Percentiles rank a stretch among this genome's conserved stretches.
These are phyloP conservation scores for Lactuca saligna DNA, from an alignment of 129 eudicot species.

Conservation along the genomic window DNA sequence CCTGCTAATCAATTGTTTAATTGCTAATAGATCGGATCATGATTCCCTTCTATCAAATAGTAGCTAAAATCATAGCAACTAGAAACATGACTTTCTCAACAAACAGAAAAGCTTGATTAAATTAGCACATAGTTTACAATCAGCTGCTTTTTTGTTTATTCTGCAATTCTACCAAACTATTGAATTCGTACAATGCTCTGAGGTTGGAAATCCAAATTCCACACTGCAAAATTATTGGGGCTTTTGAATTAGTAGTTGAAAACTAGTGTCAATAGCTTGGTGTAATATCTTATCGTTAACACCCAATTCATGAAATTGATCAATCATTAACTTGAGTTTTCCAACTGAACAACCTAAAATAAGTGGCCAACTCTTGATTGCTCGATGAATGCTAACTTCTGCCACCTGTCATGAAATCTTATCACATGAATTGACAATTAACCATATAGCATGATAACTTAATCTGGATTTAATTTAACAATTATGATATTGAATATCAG, in stretches of 20 bases:
- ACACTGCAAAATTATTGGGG: conserved; percentile 72
- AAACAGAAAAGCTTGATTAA: no score
- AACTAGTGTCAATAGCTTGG: conserved; percentile 57
- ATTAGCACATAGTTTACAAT: no score
- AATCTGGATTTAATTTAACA: no score
- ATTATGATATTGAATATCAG: neutral
- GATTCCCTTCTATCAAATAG: no score
- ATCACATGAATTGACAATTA: conserved; percentile 13
- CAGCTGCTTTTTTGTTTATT: no score
- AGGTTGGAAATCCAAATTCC: no score
- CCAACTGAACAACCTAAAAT: conserved; percentile 66
- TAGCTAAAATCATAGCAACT: no score
- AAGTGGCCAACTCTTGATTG: conserved; percentile 63
- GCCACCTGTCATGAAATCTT: conserved; percentile 53
- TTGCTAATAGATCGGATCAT: no score
- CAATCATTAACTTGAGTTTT: conserved; percentile 61
- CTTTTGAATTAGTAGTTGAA: conserved; percentile 68
- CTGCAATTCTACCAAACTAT: no score
- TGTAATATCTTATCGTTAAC: conserved; percentile 51
- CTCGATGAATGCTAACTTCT: conserved; percentile 40
- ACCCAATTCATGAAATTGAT: conserved; percentile 52
- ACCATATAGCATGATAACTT: conserved; percentile 16
- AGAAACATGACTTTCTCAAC: no score
- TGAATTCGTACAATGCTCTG: no score
- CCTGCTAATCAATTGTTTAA: no score